Evolutionary conservation across 2,329 filamentous ascomycete genomes (phyloP).

Genomic region (Penicillium capsulatum): DNA sequence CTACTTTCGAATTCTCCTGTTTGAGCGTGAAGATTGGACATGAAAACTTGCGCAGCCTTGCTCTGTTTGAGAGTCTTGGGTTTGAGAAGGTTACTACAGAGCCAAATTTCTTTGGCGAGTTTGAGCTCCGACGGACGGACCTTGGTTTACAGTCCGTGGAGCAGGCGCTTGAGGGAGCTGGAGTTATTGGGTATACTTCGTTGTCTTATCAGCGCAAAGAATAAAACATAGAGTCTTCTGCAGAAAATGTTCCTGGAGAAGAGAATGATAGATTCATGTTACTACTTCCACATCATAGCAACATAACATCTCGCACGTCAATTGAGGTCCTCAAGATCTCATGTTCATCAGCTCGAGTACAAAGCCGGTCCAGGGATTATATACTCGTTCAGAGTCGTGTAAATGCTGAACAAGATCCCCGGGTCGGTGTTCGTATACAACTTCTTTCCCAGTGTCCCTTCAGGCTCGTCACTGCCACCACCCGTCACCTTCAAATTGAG

Average conservation of each 20-base stretch:
- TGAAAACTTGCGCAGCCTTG: slow-evolving; percentile 54
- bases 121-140: slow-evolving; percentile 52
- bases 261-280: too few species aligned
- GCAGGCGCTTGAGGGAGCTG: slow-evolving; percentile 28
- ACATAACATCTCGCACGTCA: too few species aligned
- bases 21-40: slow-evolving; percentile 60
- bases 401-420: slow-evolving; percentile 57
- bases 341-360: too few species aligned
- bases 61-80: slow-evolving; percentile 57
- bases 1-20: slow-evolving; percentile 32
- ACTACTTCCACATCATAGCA: too few species aligned
- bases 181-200: slow-evolving; percentile 38
- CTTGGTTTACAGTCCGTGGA: slow-evolving; percentile 26
- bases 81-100: slow-evolving; percentile 50
- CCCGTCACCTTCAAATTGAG: slow-evolving; percentile 57
- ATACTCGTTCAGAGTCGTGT: slow-evolving; percentile 46
- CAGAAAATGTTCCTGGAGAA: too few species aligned
- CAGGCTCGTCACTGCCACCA: slow-evolving; percentile 43
- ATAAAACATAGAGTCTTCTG: too few species aligned
- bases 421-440: slow-evolving; percentile 54
- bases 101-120: slow-evolving; percentile 65
- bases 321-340: too few species aligned
- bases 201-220: slow-evolving; percentile 31
- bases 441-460: slow-evolving; percentile 48
- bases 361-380: slow-evolving; percentile 50